Evolutionary conservation across 108 stramenopile genomes (phyloP).

Genomic region (Cyclotella distinguenda): DNA sequence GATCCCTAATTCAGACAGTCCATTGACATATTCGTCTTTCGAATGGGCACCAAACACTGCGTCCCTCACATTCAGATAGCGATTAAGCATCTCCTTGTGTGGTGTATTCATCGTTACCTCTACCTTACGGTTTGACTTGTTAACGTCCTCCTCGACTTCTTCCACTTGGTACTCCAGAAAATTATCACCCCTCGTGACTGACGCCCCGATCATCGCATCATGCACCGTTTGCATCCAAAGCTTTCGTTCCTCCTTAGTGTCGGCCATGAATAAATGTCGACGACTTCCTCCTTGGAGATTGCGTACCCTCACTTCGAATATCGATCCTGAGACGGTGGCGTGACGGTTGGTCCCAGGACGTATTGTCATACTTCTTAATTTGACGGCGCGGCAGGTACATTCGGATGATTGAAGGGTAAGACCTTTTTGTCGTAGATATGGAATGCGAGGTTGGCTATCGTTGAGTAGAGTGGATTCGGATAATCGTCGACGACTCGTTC

Average conservation of each 20-base stretch:
- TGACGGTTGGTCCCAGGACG: constrained; percentile 14
- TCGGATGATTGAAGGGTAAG: constrained; percentile 54
- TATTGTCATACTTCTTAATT: constrained; percentile 53
- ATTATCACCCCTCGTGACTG: constrained; percentile 61
- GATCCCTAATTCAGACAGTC: constrained; percentile 31
- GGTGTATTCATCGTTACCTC: constrained; percentile 56
- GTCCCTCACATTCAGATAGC: constrained; percentile 56
- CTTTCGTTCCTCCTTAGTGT: constrained; percentile 64
- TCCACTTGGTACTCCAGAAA: constrained; percentile 47
- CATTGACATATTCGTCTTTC: constrained; percentile 60
- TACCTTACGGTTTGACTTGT: constrained; percentile 11
- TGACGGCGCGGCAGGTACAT: constrained; percentile 72
- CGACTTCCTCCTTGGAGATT: constrained; percentile 61
- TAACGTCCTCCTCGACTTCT: constrained; percentile 27
- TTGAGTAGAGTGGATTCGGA: background rate
- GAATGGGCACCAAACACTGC: constrained; percentile 48
- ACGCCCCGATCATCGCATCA: constrained; percentile 79
- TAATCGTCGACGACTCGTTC: background rate
- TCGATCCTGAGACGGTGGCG: constrained; percentile 32
- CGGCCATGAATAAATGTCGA: constrained; percentile 75
- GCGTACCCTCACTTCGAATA: constrained; percentile 61
- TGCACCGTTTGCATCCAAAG: constrained; percentile 81
- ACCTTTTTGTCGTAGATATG: constrained; percentile 59
- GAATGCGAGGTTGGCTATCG: background rate
- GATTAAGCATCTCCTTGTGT: constrained; percentile 56